Base-by-base conservation (phyloP, 768 basidiomycete species). In the Suillus alpinus region DNA sequence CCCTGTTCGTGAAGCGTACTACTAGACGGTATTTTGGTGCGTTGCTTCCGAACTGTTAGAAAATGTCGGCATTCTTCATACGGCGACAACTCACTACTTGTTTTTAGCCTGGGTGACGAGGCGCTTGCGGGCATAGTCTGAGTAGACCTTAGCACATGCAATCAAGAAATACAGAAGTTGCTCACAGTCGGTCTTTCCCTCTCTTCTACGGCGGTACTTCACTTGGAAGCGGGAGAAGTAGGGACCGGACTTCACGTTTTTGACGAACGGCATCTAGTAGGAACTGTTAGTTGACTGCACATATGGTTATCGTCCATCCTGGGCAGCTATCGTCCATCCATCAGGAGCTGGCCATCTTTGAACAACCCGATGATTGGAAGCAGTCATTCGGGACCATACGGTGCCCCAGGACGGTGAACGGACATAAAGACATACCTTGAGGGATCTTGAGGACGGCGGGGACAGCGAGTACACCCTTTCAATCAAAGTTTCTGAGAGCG, bases 141-240 rank as follows among this genome's bases (percentile, higher is more conserved):
- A 26, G 36, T 57, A 40, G 58, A n/a, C 10, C 57, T 69, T 23
- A 67, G 65, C 47, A 56, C 2, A 41, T 39, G 37, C 20, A n/a
- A 37, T 37, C n/a, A 29, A 16, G 47, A 56, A 16, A 56, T 60
- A 14, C 52, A 18, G 29, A 34, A 26, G 20, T n/a, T 39, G 76
- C 87, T 69, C 62, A 93, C 92, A 99, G 75, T 99, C 97, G 63
- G 97, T 99, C 84, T 96, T 98, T 62, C 97, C 97, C 81, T 99
- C 97, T 75, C 95, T 88, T 67, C 97, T 83, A 73, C 97, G 83
- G 74, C 96, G 92, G 80, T 97, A 97, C 83, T 98, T 98, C 71
- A 98, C 95, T 82, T 97, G 94, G 84, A 90, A 97, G 65, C 95
- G 88, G 64, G 95, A 97, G 82, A 94, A 97, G 89, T 98, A 98